Evolutionary conservation across 1,284 basidiomycete species (phyloP).

Genomic region (Ustilago nuda): DNA sequence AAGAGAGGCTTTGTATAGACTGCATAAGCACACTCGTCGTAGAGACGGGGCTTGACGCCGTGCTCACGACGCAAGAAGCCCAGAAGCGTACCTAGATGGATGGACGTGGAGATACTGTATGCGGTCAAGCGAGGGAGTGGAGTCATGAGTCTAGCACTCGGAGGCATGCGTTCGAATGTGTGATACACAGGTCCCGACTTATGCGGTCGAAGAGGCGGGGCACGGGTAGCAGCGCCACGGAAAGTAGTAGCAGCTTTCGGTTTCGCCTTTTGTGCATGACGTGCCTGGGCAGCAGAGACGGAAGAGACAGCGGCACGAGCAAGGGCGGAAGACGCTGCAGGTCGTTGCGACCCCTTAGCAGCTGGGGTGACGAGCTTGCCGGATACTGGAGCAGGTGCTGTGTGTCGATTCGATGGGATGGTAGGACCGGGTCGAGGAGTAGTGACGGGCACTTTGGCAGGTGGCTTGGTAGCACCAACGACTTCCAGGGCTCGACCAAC

Average conservation of each 20-base stretch:
- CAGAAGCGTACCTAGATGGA: slow-evolving; percentile 64
- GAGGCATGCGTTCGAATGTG: slow-evolving; percentile 67
- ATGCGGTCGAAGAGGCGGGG: slow-evolving; percentile 46
- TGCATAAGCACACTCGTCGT: slow-evolving; percentile 91
- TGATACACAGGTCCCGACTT: slow-evolving; percentile 63
- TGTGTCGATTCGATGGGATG: slow-evolving; percentile 42
- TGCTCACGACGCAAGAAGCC: slow-evolving; percentile 89
- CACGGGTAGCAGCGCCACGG: slow-evolving; percentile 38
- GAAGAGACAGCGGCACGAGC: slow-evolving; percentile 48
- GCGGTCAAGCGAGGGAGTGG: slow-evolving; percentile 70
- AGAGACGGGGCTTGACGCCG: slow-evolving; percentile 86
- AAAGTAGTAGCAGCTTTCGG: slow-evolving; percentile 42
- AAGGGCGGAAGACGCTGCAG: slow-evolving; percentile 49
- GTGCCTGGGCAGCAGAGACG: slow-evolving; percentile 38
- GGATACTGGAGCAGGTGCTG: slow-evolving; percentile 26
- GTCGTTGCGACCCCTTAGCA: slow-evolving; percentile 34
- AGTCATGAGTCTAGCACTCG: slow-evolving; percentile 55
- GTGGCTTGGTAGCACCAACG: slow-evolving; percentile 35
- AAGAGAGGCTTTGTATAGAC: slow-evolving; percentile 92
- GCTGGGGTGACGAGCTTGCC: slow-evolving; percentile 44
- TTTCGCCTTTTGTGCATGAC: slow-evolving; percentile 31
- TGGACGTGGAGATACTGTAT: slow-evolving; percentile 84
- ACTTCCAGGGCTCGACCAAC: slow-evolving; percentile 18
- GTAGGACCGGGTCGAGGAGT: slow-evolving; percentile 36
- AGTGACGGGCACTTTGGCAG: slow-evolving; percentile 46